A percentile compares a stretch with the other conserved stretches of the same genome.
phyloP scores from a whole-genome alignment of 257 asterid species.

The Catharanthus roseus region DNA sequence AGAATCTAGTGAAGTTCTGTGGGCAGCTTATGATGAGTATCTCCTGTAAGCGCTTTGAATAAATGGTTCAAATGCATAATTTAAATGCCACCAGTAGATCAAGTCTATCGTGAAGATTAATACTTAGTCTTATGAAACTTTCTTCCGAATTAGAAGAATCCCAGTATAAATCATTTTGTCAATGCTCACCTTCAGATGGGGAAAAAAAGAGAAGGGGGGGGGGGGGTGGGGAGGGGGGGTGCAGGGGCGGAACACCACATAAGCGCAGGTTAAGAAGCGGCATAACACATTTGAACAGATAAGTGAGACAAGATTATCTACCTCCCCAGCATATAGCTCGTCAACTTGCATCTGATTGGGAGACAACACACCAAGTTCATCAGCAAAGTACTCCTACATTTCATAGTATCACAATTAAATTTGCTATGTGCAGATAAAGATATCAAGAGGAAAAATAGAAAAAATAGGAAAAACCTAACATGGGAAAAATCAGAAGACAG shows the following conservation, averaged over 20 bases:
- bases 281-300: not conserved
- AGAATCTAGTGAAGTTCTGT: not conserved
- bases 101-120: not conserved
- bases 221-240: too few species aligned
- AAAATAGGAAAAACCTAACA: not conserved
- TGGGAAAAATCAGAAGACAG: not conserved
- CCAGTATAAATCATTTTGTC: too few species aligned
- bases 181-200: too few species aligned
- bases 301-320: slow-evolving; percentile 32
- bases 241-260: not conserved
- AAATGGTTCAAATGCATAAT: not conserved
- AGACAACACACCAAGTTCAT: slow-evolving; percentile 95
- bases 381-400: slow-evolving; percentile 88
- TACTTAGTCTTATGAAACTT: not conserved
- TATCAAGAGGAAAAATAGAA: slow-evolving; percentile 5
- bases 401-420: slow-evolving; percentile 17
- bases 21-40: not conserved
- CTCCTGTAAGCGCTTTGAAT: not conserved
- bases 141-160: not conserved
- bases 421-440: slow-evolving; percentile 6
- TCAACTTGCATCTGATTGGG: slow-evolving; percentile 90
- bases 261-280: not conserved
- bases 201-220: too few species aligned
- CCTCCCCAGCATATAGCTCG: slow-evolving; percentile 89
- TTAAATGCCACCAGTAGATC: not conserved